These are phyloP conservation scores for Nitzschia palea DNA, from an alignment of 108 stramenopile genomes.

Conservation along the genomic window DNA sequence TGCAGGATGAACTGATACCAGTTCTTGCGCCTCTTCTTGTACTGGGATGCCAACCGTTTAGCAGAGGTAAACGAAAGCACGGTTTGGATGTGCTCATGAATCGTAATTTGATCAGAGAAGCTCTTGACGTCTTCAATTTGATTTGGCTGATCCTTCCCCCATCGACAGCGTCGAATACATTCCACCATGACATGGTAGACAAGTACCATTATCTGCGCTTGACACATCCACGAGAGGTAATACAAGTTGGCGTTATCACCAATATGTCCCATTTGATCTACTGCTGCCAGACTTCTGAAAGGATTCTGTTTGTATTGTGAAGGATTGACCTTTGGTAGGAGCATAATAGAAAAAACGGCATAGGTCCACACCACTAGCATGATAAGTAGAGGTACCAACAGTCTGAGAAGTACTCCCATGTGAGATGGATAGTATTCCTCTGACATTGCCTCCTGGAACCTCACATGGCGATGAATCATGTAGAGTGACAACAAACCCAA, in stretches of 20 bases:
- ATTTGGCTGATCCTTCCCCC: neutral
- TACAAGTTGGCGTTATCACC: conserved; percentile 63
- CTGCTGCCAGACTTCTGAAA: conserved; percentile 42
- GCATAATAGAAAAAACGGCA: conserved; percentile 10
- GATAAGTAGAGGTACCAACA: neutral
- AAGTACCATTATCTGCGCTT: conserved; percentile 26
- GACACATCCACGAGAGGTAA: conserved; percentile 35
- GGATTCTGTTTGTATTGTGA: conserved; percentile 34
- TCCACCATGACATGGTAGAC: conserved; percentile 31
- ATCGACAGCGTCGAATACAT: conserved; percentile 11
- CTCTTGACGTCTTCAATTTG: neutral
- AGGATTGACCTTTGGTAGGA: conserved; percentile 15
- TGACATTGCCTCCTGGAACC: neutral
- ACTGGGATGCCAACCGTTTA: conserved; percentile 17
- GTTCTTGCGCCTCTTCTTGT: conserved; percentile 20
- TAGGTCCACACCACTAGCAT: conserved; percentile 7
- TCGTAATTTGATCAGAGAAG: conserved; percentile 5
- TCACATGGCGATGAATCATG: conserved; percentile 15
- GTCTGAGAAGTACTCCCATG: conserved; percentile 2
- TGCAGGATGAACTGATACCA: conserved; percentile 26
- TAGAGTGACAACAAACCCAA: neutral
- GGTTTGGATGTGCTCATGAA: conserved; percentile 20
- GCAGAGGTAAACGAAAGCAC: conserved; percentile 24
- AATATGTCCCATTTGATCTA: conserved; percentile 39
- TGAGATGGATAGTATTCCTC: neutral